Percentiles rank a stretch among this genome's conserved stretches.
phyloP scores from a whole-genome alignment of 331 rosid genomes.

The Cydonia oblonga region DNA sequence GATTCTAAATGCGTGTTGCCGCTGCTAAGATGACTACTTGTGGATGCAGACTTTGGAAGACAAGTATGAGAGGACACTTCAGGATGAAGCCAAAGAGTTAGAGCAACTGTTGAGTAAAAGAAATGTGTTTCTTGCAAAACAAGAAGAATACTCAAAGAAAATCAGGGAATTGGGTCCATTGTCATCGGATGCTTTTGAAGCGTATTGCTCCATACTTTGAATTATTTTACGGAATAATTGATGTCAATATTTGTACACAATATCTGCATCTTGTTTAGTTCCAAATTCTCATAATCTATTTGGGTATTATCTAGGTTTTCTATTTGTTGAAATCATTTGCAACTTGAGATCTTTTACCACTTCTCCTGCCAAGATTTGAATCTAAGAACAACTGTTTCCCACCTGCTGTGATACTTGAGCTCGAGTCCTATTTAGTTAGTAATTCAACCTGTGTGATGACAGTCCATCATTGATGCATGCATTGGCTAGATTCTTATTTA shows the following conservation, averaged over 20 bases:
- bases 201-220: conserved; percentile 34
- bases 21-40: conserved; percentile 18
- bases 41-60: conserved; percentile 71
- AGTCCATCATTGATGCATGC: neutral
- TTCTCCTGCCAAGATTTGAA: neutral
- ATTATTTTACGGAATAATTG: conserved; percentile 2
- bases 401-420: neutral
- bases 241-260: neutral
- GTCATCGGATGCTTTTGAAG: conserved; percentile 91
- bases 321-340: neutral
- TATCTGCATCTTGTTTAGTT: neutral
- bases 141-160: conserved; percentile 81
- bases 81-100: conserved; percentile 87
- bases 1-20: conserved; percentile 18
- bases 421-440: neutral
- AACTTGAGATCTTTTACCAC: neutral
- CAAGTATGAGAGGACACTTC: conserved; percentile 67
- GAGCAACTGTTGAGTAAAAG: conserved; percentile 74
- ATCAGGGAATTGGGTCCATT: conserved; percentile 83
- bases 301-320: neutral
- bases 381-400: neutral
- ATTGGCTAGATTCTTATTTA: neutral
- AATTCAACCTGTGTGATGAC: neutral
- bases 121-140: conserved; percentile 62
- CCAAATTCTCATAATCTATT: neutral